Evolutionary conservation across 78 protist species (phyloP), one percentile per base, ranked within the genome.

Genomic region (Pigoraptor vietnamica): DNA sequence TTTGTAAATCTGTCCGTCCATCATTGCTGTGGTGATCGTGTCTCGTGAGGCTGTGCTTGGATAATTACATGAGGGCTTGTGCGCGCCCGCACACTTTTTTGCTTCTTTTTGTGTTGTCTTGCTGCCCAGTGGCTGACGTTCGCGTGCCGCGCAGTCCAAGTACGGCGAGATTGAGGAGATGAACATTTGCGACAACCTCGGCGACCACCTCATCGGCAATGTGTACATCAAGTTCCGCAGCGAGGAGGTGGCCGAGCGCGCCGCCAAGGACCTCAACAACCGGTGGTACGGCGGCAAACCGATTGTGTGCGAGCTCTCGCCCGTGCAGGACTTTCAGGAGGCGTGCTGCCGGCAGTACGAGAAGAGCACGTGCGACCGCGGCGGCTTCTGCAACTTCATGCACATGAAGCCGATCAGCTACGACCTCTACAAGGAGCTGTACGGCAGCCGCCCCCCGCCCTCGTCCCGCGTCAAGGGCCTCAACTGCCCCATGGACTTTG

Each of bases 241-340:
- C 37, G 99, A 99, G 40, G 99, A 98, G 0, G 96, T 82, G 19
- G 99, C 99, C 6, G 95, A 90, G 56, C 94, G 88, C 56, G 98
- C 98, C 9, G 92, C 95, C 48, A 82, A 93, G 33, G 96, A 88
- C 24, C 90, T 99, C 48, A 91, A 88, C 48, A 90, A 89, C 36
- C 97, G 98, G 37, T 93, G 99, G 81, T 97, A 93, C 38, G 98
- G 94, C 93, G 98, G 94, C 37, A 32, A 24, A 35, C 37, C 25
- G 24, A 34, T 83, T 24, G 84, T 94, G 36, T 97, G 98, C 32
- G 99, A 99, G 94, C 97, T 96, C 87, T 96, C 97, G 37, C 99
- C 99, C 37, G 99, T 99, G n/a, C 98, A 98, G 24, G 99, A 99
- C 92, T 99, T 99, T 89, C 92, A 96, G 35, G 99, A 98, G 84